phyloP scores from a whole-genome alignment of 2,329 filamentous ascomycete species.

The Trichoderma oligosporum region DNA sequence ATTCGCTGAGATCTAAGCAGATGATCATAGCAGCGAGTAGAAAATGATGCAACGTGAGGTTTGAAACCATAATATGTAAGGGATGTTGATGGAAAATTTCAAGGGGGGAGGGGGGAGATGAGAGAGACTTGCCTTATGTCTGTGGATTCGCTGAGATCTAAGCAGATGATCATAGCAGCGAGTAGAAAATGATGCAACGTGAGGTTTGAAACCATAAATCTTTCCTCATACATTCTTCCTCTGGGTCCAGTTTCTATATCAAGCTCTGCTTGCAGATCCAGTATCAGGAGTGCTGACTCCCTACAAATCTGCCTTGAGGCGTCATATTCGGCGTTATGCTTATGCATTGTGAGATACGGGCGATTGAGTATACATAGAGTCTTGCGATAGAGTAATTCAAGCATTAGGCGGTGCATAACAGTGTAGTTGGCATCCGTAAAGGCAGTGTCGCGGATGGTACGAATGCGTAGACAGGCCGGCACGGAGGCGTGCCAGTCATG shows the following conservation, averaged over 20 bases:
- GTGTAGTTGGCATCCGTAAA: conserved; percentile 43
- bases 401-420: conserved; percentile 47
- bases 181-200: conserved; percentile 56
- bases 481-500: conserved; percentile 35
- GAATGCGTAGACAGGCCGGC: conserved; percentile 39
- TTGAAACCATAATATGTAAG: conserved; percentile 53
- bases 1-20: conserved; percentile 48
- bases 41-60: conserved; percentile 53
- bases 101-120: background rate
- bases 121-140: conserved; percentile 34
- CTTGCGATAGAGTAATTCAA: conserved; percentile 48
- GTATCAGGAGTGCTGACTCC: conserved; percentile 42
- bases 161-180: conserved; percentile 56
- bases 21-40: conserved; percentile 58
- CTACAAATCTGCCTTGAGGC: conserved; percentile 41
- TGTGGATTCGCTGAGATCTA: conserved; percentile 44
- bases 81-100: background rate
- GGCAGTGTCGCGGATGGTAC: conserved; percentile 40
- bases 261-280: conserved; percentile 47
- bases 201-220: conserved; percentile 51
- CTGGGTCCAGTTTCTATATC: conserved; percentile 45
- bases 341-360: conserved; percentile 41
- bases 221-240: conserved; percentile 49
- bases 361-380: conserved; percentile 50
- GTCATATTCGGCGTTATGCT: conserved; percentile 37